Evolutionary conservation across 805 yeast genomes (phyloP).

Genomic region (Metahyphopichia silvanorum): DNA sequence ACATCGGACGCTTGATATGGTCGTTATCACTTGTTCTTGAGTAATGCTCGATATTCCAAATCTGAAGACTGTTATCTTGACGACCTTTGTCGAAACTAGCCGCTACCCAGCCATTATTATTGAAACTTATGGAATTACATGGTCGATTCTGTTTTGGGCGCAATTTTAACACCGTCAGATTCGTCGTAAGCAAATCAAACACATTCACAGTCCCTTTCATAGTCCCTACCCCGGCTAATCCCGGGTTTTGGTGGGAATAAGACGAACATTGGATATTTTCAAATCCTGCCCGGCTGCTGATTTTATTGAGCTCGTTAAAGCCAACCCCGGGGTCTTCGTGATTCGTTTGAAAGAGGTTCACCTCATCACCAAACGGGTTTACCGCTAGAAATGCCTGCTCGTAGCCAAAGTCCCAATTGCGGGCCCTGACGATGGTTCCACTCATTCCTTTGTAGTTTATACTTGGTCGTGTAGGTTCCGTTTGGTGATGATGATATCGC

Average conservation of each 20-base stretch:
- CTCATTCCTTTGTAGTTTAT: constrained; percentile 36
- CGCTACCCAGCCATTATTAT: constrained; percentile 60
- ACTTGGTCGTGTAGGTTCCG: no score
- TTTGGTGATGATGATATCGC: no score
- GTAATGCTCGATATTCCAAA: constrained; percentile 75
- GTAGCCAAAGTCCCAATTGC: constrained; percentile 55
- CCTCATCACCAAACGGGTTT: constrained; percentile 79
- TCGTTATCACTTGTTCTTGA: constrained; percentile 44
- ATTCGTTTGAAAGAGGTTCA: constrained; percentile 57
- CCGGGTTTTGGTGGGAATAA: constrained; percentile 52
- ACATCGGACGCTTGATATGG: constrained; percentile 50
- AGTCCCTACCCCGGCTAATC: constrained; percentile 72
- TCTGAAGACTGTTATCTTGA: constrained; percentile 69
- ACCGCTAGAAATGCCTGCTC: constrained; percentile 63
- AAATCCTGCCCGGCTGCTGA: constrained; percentile 59
- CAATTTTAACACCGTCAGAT: constrained; percentile 37
- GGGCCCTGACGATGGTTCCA: constrained; percentile 58
- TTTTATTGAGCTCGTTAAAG: constrained; percentile 47
- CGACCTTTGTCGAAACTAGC: constrained; percentile 77
- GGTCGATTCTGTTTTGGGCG: constrained; percentile 68
- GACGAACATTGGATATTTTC: constrained; percentile 66
- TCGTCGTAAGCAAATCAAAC: constrained; percentile 51
- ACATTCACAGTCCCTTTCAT: constrained; percentile 63
- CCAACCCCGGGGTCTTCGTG: constrained; percentile 46
- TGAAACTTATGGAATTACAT: constrained; percentile 73